phyloP scores from a whole-genome alignment of 78 protist genomes.

The Planoprotostelium fungivorum region DNA sequence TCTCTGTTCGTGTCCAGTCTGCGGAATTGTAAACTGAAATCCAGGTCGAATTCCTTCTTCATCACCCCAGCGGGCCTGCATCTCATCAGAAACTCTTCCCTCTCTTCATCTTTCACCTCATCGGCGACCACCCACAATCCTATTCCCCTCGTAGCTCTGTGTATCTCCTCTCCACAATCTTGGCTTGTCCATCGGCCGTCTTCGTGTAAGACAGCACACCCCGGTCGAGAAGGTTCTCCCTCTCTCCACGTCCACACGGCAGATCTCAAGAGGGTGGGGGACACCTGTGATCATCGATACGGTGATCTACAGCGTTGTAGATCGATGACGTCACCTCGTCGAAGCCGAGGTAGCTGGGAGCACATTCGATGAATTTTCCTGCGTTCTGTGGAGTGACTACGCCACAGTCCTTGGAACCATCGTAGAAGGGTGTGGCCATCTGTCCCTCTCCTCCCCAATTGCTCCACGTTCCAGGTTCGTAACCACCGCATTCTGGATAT shows the following conservation, averaged over 20 bases:
- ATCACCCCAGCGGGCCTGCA: no score
- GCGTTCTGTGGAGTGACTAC: background rate
- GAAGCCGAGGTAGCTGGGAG: background rate
- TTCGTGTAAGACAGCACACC: background rate
- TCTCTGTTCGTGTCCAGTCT: background rate
- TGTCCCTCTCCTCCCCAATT: background rate
- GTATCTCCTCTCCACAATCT: background rate
- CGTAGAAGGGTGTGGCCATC: background rate
- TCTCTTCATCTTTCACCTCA: no score
- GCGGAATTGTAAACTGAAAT: background rate
- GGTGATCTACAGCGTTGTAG: background rate
- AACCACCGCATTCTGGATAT: background rate
- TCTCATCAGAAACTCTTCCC: no score
- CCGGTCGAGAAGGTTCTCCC: background rate
- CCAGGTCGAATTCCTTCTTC: background rate
- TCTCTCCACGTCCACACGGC: background rate
- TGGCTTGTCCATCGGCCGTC: background rate
- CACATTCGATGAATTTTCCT: background rate
- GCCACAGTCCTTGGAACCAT: background rate
- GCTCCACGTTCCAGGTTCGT: background rate
- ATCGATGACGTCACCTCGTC: background rate
- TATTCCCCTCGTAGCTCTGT: no score
- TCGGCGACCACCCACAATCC: no score
- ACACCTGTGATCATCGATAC: background rate
- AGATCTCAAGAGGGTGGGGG: background rate